Base-by-base conservation (phyloP, 495 filamentous ascomycete genomes). In the Aspergillus indologenus region DNA sequence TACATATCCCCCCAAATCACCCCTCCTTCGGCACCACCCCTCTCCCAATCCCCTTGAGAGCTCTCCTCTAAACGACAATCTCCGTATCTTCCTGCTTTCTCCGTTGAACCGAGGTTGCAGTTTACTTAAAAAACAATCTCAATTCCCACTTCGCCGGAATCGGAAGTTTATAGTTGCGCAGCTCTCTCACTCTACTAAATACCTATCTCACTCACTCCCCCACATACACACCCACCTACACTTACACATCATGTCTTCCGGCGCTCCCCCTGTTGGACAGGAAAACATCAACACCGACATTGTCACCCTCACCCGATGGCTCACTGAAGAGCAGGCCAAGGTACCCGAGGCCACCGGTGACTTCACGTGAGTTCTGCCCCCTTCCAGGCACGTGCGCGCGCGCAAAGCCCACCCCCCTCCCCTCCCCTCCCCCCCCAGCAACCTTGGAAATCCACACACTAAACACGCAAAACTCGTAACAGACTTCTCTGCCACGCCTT, bases 401-500 rank as follows among this genome's bases (percentile, higher is more conserved):
- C n/a, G n/a, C n/a, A n/a, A n/a, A n/a, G n/a, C 9, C 26, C 26
- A 29, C 3, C 26, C 26, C 9, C 26, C 26, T 9, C 26, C 26
- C 26, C 26, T 29, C 26, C 26, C 26, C 26, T 29, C 26, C 3
- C 26, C 26, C 26, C 26, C 26, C 26, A 29, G n/a, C n/a, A 29
- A 29, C 26, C 26, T 4, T 29, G 26, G 4, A 47, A 9, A 46
- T 44, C n/a, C 12, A 19, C 19, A 34, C 34, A 40, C 34, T 40
- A 40, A 40, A 40, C 34, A 7, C 34, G 29, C 43, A 26, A 19
- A 57, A 14, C 22, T 14, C 29, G 14, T 15, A 46, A 58, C 65
- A 96, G 92, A 66, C 85, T 98, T 22, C 85, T 98, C 55, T 97
- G 91, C 82, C 94, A 98, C 71, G 92, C 95, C 58, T 87, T 98